Percentiles rank a stretch among this genome's conserved stretches.
Evolutionary conservation across 73 alveolate genomes (phyloP).

Genomic region (Paramecium octaurelia): DNA sequence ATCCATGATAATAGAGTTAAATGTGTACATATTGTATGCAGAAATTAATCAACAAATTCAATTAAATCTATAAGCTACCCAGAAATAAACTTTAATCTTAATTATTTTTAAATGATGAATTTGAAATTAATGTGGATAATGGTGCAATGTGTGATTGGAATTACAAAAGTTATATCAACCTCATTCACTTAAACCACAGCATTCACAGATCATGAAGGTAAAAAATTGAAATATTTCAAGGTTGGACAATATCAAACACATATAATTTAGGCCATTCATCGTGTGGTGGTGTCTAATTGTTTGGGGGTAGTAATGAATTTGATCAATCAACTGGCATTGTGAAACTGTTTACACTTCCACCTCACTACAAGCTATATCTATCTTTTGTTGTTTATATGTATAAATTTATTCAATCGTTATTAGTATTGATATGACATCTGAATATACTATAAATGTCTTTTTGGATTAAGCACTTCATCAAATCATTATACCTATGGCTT

Average conservation of each 20-base stretch:
- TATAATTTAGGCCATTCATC: background rate
- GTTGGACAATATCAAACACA: background rate
- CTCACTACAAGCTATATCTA: background rate
- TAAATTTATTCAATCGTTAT: background rate
- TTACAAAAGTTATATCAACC: background rate
- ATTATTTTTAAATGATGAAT: background rate
- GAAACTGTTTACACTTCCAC: background rate
- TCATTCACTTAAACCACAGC: background rate
- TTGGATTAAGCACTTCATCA: background rate
- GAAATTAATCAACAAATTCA: background rate
- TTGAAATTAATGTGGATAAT: background rate
- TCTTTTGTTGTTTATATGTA: background rate
- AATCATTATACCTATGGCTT: background rate
- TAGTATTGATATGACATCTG: background rate
- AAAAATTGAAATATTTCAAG: background rate
- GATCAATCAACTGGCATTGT: background rate
- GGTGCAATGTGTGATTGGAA: background rate
- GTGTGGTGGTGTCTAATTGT: background rate
- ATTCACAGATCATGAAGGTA: background rate
- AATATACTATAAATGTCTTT: background rate
- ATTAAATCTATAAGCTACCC: background rate
- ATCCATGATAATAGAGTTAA: background rate
- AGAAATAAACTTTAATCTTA: background rate
- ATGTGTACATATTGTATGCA: background rate
- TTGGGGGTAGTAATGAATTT: background rate